Conservation (phyloP, 2,329 filamentous ascomycete genomes). For the Arthrobotrys entomopaga region DNA sequence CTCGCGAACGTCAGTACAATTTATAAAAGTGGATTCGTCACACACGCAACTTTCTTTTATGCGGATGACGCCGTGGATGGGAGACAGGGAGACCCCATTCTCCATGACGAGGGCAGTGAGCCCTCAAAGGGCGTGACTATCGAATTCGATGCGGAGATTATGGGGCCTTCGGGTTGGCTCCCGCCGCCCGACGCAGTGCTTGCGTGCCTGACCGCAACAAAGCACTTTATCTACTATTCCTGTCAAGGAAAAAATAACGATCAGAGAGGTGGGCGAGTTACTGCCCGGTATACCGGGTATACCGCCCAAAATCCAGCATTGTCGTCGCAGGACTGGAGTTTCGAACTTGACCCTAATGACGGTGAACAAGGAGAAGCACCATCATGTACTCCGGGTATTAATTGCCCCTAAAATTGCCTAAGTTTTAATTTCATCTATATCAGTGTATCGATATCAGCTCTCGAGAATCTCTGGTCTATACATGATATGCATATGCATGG, state of each 20-base stretch:
- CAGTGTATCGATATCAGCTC: too few species aligned
- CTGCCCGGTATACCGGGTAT: background rate
- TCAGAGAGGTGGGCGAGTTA: conserved; percentile 23
- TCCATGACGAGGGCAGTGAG: too few species aligned
- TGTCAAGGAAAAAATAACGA: conserved; percentile 26
- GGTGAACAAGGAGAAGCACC: background rate
- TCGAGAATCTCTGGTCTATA: too few species aligned
- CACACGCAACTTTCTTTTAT: conserved; percentile 6
- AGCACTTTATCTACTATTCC: background rate
- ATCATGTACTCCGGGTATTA: too few species aligned
- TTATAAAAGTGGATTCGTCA: background rate
- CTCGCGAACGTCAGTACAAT: background rate
- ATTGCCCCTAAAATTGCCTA: too few species aligned
- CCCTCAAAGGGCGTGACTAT: too few species aligned
- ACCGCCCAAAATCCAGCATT: background rate
- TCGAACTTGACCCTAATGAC: conserved; percentile 8
- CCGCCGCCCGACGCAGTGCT: background rate
- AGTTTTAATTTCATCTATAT: too few species aligned
- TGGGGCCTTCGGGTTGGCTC: background rate
- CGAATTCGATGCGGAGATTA: conserved; percentile 7
- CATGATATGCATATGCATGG: too few species aligned
- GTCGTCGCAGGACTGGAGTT: background rate
- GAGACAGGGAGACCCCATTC: too few species aligned
- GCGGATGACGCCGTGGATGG: background rate
- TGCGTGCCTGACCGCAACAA: background rate